Percentiles rank a stretch among this genome's conserved stretches.
Conservation (phyloP, 768 basidiomycete species). For the Candolleomyces aberdarensis region DNA sequence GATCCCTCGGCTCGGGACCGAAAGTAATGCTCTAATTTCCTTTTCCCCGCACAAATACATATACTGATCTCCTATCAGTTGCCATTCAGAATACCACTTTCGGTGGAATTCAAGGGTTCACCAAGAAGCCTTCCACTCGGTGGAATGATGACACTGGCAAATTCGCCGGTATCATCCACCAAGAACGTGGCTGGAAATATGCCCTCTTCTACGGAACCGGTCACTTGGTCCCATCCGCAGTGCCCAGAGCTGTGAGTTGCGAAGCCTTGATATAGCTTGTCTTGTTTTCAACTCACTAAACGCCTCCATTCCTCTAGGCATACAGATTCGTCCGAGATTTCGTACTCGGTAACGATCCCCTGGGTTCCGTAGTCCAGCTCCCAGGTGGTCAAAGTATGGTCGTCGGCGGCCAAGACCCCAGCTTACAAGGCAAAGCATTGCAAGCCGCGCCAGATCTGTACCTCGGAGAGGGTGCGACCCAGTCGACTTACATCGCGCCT, state of each 20-base stretch:
- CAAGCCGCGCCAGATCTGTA: constrained; percentile 55
- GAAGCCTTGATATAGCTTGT: not conserved
- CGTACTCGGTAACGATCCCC: constrained; percentile 57
- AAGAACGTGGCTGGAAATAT: constrained; percentile 68
- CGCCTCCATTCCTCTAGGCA: constrained; percentile 36
- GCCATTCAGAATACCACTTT: constrained; percentile 78
- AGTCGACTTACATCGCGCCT: constrained; percentile 54
- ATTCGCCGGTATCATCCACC: constrained; percentile 68
- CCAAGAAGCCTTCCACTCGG: constrained; percentile 61
- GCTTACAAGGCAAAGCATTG: constrained; percentile 44
- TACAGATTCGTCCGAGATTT: constrained; percentile 64
- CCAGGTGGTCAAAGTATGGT: constrained; percentile 27
- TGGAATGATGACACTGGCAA: constrained; percentile 60
- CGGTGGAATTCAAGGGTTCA: constrained; percentile 74
- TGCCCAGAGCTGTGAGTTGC: constrained; percentile 35
- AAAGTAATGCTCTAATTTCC: constrained; percentile 39
- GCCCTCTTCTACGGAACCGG: constrained; percentile 39
- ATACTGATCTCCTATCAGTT: constrained; percentile 30
- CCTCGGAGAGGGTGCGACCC: constrained; percentile 47
- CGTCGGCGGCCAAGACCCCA: constrained; percentile 47
- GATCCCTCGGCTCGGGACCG: constrained; percentile 58
- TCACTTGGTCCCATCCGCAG: constrained; percentile 36
- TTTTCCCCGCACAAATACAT: not conserved
- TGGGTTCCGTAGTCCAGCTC: constrained; percentile 48
- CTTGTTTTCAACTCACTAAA: not conserved